Conservation (phyloP, 139 green algal genomes). For the Klebsormidium nitens region DNA sequence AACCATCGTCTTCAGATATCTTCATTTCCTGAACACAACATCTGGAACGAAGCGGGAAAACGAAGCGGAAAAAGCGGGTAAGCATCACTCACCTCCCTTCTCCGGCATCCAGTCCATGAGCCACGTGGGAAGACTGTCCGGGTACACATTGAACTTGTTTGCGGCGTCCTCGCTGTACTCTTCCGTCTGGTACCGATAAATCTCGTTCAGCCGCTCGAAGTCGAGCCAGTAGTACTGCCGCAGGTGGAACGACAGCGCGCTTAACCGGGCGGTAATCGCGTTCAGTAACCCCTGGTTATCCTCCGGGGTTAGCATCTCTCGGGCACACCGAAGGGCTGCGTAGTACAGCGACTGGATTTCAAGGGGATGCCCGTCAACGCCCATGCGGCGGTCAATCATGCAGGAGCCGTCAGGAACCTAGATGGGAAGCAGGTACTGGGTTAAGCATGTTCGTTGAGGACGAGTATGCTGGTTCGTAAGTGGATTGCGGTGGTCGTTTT, state of each 20-base stretch:
- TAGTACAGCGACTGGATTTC: slow-evolving; percentile 41
- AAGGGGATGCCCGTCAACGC: slow-evolving; percentile 30
- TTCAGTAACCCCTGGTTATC: slow-evolving; percentile 19
- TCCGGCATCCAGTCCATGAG: slow-evolving; percentile 33
- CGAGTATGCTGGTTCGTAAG: too few relatives aligned
- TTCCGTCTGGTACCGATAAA: slow-evolving; percentile 42
- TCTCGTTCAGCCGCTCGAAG: slow-evolving; percentile 27
- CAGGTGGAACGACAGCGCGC: slow-evolving; percentile 26
- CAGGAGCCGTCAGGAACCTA: slow-evolving; percentile 36
- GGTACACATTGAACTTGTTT: slow-evolving; percentile 43
- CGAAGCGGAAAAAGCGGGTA: too few relatives aligned
- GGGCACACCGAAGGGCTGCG: slow-evolving; percentile 14
- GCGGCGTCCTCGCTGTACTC: slow-evolving; percentile 37
- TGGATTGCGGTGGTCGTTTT: too few relatives aligned
- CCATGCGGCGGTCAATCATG: slow-evolving; percentile 37
- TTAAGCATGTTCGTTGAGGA: too few relatives aligned
- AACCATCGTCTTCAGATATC: too few relatives aligned
- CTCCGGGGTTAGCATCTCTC: slow-evolving; percentile 20
- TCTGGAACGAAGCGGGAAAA: too few relatives aligned
- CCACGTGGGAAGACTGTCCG: slow-evolving; percentile 28
- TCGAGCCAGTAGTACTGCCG: slow-evolving; percentile 36
- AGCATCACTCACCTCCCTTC: too few relatives aligned
- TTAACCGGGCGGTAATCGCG: slow-evolving; percentile 14
- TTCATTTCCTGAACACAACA: too few relatives aligned
- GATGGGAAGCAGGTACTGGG: too few relatives aligned